A percentile compares a stretch with the other conserved stretches of the same genome.
phyloP scores from a whole-genome alignment of 2,329 filamentous ascomycete genomes.

The Pseudogymnoascus sp. region DNA sequence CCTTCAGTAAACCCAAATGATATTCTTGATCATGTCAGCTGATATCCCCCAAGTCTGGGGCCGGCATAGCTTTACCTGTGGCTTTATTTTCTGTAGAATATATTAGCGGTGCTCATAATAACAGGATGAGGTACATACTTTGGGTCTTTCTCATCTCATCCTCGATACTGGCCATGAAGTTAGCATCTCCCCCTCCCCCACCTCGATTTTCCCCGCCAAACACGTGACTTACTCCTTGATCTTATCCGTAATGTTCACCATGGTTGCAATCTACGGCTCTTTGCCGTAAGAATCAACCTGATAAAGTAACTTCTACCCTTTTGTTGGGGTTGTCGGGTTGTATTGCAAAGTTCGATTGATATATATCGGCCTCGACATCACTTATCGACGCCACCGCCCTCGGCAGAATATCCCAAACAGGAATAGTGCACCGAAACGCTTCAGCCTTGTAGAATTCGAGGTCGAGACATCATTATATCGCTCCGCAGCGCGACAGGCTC shows the following conservation, averaged over 20 bases:
- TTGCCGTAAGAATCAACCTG: slow-evolving; percentile 6
- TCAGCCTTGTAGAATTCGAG: slow-evolving; percentile 7
- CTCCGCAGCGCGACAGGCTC: neutral
- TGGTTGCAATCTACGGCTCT: slow-evolving; percentile 39
- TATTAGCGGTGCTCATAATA: neutral
- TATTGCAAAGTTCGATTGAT: slow-evolving; percentile 5
- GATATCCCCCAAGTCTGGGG: slow-evolving; percentile 24
- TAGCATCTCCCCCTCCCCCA: slow-evolving; percentile 16
- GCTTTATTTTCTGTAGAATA: slow-evolving; percentile 81
- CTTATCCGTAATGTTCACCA: slow-evolving; percentile 99
- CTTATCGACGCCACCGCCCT: slow-evolving; percentile 3
- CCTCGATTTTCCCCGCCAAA: neutral
- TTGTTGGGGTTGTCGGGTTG: neutral
- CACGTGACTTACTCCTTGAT: slow-evolving; percentile 79
- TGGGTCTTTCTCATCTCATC: slow-evolving; percentile 99
- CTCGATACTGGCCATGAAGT: slow-evolving; percentile 69
- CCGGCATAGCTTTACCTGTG: slow-evolving; percentile 62
- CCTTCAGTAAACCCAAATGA: slow-evolving; percentile 94
- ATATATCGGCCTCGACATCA: neutral
- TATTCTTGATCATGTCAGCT: slow-evolving; percentile 61
- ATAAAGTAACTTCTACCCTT: neutral
- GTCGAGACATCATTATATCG: neutral
- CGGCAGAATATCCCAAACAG: neutral
- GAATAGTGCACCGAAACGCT: neutral
- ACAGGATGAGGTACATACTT: slow-evolving; percentile 53